These are phyloP conservation scores for Crithidia acanthocephali DNA, from an alignment of 208 protist genomes.

Conservation along the genomic window DNA sequence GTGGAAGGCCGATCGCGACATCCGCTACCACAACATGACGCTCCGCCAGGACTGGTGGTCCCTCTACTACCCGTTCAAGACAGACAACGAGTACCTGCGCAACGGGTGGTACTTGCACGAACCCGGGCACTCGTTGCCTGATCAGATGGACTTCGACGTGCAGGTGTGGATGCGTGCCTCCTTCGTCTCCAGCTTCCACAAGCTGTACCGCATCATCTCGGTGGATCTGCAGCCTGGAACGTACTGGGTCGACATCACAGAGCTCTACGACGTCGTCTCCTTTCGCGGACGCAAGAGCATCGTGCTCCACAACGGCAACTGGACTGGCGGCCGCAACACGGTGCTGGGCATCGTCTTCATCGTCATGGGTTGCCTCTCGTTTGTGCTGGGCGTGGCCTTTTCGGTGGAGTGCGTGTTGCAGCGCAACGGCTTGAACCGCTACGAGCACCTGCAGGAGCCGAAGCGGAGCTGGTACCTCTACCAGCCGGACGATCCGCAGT, in stretches of 20 bases:
- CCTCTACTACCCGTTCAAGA: conserved; percentile 64
- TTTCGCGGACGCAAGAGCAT: conserved; percentile 96
- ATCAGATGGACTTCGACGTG: conserved; percentile 94
- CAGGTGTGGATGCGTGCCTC: conserved; percentile 98
- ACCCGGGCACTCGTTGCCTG: conserved; percentile 80
- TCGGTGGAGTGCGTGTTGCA: conserved; percentile 51
- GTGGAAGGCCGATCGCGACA: conserved; percentile 89
- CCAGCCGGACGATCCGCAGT: conserved; percentile 43
- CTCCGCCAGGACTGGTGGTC: conserved; percentile 65
- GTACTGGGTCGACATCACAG: conserved; percentile 88
- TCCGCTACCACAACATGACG: conserved; percentile 82
- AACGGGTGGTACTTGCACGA: conserved; percentile 88
- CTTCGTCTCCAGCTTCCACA: conserved; percentile 94
- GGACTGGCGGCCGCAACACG: conserved; percentile 45
- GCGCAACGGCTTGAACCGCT: conserved; percentile 29
- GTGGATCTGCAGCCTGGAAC: conserved; percentile 55
- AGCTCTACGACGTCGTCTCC: conserved; percentile 93
- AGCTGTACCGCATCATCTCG: conserved; percentile 96
- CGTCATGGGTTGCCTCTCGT: conserved; percentile 58
- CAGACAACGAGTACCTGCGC: conserved; percentile 74
- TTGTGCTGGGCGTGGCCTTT: conserved; percentile 66
- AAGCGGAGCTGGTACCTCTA: conserved; percentile 76
- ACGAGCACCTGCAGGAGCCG: conserved; percentile 43
- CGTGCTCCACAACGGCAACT: conserved; percentile 89
- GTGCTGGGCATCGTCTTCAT: conserved; percentile 66